Evolutionary conservation across 176 grass and related monocot species (phyloP).

Genomic region (Rhipidocladum racemiflorum): DNA sequence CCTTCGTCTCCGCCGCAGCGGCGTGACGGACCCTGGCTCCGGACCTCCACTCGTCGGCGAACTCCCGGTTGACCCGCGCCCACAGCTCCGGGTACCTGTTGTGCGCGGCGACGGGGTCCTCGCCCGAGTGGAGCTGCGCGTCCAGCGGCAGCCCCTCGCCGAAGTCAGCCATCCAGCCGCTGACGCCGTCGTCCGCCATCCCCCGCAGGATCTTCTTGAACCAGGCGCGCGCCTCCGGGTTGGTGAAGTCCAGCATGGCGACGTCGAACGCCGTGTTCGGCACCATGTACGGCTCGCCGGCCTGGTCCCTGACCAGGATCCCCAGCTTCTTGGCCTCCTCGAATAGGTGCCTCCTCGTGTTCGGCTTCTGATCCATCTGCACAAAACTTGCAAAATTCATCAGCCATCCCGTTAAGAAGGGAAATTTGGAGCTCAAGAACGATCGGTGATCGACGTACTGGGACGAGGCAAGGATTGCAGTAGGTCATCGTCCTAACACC

Average conservation of each 20-base stretch:
- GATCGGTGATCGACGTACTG: conserved; percentile 28
- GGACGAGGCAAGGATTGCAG: conserved; percentile 88
- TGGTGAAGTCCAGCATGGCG: conserved; percentile 88
- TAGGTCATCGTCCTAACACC: conserved; percentile 73
- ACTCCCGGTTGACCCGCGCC: conserved; percentile 86
- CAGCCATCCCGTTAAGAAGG: too few species aligned
- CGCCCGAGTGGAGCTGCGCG: conserved; percentile 74
- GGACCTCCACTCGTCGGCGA: conserved; percentile 65
- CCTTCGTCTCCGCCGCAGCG: not conserved
- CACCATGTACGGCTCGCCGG: conserved; percentile 81
- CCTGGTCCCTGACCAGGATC: conserved; percentile 59
- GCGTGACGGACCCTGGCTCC: not conserved
- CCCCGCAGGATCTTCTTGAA: conserved; percentile 73
- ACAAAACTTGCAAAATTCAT: not conserved
- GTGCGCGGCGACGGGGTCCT: conserved; percentile 70
- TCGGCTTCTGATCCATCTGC: conserved; percentile 61
- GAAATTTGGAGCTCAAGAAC: not conserved
- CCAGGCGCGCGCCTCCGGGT: conserved; percentile 62
- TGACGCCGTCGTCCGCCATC: conserved; percentile 64
- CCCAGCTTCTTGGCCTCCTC: conserved; percentile 73
- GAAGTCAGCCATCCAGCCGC: conserved; percentile 98
- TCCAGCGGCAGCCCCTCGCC: conserved; percentile 86
- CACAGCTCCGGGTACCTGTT: conserved; percentile 91
- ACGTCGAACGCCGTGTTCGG: conserved; percentile 95
- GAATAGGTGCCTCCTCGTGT: conserved; percentile 51